Base-by-base conservation (phyloP, 371 early-diverging fungal genomes). In the Conidiobolus incongruus region DNA sequence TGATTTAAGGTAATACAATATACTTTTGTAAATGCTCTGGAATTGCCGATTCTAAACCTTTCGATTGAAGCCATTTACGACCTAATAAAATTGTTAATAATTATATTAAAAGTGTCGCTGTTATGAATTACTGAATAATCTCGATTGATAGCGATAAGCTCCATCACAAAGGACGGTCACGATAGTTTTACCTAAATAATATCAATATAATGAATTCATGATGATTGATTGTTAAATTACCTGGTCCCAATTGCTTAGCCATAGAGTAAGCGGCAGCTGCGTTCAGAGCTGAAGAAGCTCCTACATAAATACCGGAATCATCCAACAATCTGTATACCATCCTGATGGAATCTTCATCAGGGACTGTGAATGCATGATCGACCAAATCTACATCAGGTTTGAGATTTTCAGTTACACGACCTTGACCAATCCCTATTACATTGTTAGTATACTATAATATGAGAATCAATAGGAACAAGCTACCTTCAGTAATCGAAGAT, bases 251-350 rank as follows among this genome's bases (percentile, higher is more conserved):
- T 40, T 69, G 58, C 60, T 81, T 73, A 37, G 93, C 91, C 69
- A 90, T 75, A 57, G 87, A 66, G 38, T 70, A 74, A n/a, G 92
- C 92, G 13, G 91, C 85, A 12, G 68, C 83, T 2, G 84, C 88
- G 47, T 91, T 91, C 45, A 91, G 54, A 0, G 93, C 92, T 32
- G 88, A 82, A 12, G 80, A 78, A 0, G 92, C 92, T 21, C 92
- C 92, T 15, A 92, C 63, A 47, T 88, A 89, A 32, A 91, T 73
- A 45, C 92, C 92, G 49, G 92, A 93, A 53, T 92, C 82, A 49
- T 91, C 80, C 47, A 91, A 61, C 48, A 91, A 60, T 32, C 82
- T 68, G 54, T 80, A 91, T 48, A 68, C 56, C 87, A 85, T 91
- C 31, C 55, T 54, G 37, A 92, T 76, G 1, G 82, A 75, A 26